phyloP scores from a whole-genome alignment of 2,329 filamentous ascomycete species.

The Plectosphaerella cucumerina region DNA sequence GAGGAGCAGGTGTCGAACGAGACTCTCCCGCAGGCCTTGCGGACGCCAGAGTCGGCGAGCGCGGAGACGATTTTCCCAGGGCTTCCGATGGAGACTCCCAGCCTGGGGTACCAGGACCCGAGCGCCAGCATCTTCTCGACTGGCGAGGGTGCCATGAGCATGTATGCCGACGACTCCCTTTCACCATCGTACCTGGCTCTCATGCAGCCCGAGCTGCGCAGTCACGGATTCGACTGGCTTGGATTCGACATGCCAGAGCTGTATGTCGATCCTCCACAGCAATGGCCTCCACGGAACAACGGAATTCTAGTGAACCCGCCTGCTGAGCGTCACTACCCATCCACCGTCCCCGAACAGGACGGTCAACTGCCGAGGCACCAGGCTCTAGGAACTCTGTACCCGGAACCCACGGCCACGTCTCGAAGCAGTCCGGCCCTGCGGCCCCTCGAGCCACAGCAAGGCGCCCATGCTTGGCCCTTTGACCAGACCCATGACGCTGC shows the following conservation, averaged over 20 bases:
- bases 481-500: conserved; percentile 12
- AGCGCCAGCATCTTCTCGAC: neutral
- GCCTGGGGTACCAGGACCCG: neutral
- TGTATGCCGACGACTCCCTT: neutral
- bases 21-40: neutral
- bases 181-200: neutral
- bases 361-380: too few species aligned
- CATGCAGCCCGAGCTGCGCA: conserved; percentile 11
- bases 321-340: too few species aligned
- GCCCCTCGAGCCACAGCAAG: conserved; percentile 1
- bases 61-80: neutral
- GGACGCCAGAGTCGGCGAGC: neutral
- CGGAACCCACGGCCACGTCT: conserved; percentile 1
- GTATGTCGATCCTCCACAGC: conserved; percentile 1
- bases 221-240: conserved; percentile 15
- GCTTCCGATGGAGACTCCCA: neutral
- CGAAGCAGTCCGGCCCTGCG: neutral
- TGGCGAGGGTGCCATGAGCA: neutral
- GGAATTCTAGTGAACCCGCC: too few species aligned
- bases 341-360: too few species aligned
- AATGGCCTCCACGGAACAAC: neutral
- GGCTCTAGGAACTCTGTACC: neutral
- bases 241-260: conserved; percentile 14
- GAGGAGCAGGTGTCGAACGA: too few species aligned
- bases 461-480: conserved; percentile 14